Base-by-base conservation (phyloP, 202 grass and related monocot species). In the Carex arenaria region DNA sequence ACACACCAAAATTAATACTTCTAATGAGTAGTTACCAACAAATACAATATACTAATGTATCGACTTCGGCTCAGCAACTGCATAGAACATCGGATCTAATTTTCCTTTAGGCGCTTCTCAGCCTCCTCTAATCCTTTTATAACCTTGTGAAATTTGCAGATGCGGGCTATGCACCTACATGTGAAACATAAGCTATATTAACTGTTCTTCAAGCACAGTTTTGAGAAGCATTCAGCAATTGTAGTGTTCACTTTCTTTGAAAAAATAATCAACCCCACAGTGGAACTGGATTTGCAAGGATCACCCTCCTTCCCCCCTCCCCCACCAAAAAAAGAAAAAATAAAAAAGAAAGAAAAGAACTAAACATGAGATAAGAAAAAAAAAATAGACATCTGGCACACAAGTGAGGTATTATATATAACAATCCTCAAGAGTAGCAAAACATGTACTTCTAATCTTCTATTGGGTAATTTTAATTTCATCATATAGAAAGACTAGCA, bases 21-120 rank as follows among this genome's bases (percentile, higher is more conserved):
- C 15, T 69, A 76, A 76, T 1, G 4, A 56, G 17, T 59, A 59
- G 51, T 13, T 36, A 59, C 30, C 9, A 55, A 78, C 19, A 54
- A 57, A n/a, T n/a, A 38, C 30, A 59, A 57, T 34, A 17, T 19
- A 47, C 38, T 20, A 5, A 47, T 20, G 30, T 28, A 62, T 11
- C 8, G 55, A 18, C 3, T 20, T 75, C 7, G 53, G 10, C 34
- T 75, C 11, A 3, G 62, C 26, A 73, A 45, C 17, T 64, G 2
- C 15, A 34, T 22, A n/a, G 61, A 60, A 18, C 7, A 78, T 78
- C 30, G n/a, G 26, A 59, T 78, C 61, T 93, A 98, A n/a, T 98
- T 87, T n/a, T 89, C 88, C 85, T 98, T 98, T 67, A 98, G 72
- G 56, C 80, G 91, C 72, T 95, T 98, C 81, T 90, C 93, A 88